Evolutionary conservation across 106 monocot species (phyloP), one percentile per base, ranked within the genome.

Genomic region (Apostasia shenzhenica): DNA sequence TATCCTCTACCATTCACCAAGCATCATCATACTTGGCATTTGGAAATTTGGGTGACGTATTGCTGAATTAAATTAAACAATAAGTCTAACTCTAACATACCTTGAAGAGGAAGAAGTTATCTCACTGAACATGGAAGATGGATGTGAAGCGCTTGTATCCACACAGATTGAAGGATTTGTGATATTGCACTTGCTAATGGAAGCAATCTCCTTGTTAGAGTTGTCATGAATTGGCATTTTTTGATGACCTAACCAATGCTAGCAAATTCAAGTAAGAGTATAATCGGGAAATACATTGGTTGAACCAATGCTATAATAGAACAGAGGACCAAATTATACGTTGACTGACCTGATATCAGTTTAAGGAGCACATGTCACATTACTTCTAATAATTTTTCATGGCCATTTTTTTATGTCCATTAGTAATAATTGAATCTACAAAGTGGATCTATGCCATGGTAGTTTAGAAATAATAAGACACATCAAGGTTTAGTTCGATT

Each of bases 1-100:
- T 59, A 59, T 59, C 59, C 59, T 59, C 59, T 8, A 59, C 59
- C 59, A 59, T 41, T 59, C 41, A n/a, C 39, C 6, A 59, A 59
- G 59, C 37, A 40, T 8, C 5, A 7, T 8, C 37, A 59, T 41
- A 41, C 40, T 59, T 59, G 59, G 59, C 6, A 59, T 59, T 8
- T 59, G 40, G 39, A 59, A 59, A 59, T 59, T 59, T 40, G 59
- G 39, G 39, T 3, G 8, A 59, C 7, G 40, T 40, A 59, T 37
- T 40, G 59, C 7, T 59, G 59, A 41, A 59, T 59, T n/a, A 40
- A 5, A 59, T 59, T 13, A 8, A 59, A 59, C n/a, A 6, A 59
- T n/a, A 59, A 59, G 40, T 8, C 40, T 59, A 37, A 59, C 59
- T 8, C 40, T 59, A 37, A 59, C 59, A 6, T 39, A 2, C 59